phyloP scores from a whole-genome alignment of 73 alveolate genomes.

The Blepharisma japonicum region DNA sequence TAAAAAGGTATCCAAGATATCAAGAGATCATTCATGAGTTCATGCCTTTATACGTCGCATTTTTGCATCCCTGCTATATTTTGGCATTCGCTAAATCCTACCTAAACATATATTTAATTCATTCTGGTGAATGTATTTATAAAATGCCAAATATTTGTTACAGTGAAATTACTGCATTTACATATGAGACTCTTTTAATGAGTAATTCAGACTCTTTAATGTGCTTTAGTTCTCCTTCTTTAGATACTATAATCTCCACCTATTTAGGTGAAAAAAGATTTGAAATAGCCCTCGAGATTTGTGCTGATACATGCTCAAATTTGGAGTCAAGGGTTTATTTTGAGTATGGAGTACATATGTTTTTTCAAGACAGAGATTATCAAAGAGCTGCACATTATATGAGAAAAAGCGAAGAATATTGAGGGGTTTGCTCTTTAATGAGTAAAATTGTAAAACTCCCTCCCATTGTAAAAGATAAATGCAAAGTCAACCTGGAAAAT shows the following conservation, averaged over 20 bases:
- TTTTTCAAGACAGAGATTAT: slow-evolving; percentile 19
- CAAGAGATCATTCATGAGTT: not conserved
- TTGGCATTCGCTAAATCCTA: not conserved
- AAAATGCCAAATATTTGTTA: not conserved
- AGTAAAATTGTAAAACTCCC: slow-evolving; percentile 10
- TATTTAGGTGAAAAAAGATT: not conserved
- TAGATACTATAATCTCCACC: not conserved
- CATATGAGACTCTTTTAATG: not conserved
- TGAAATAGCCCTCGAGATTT: slow-evolving; percentile 7
- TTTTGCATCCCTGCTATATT: slow-evolving; percentile 18
- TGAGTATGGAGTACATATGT: not conserved
- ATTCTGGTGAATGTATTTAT: not conserved
- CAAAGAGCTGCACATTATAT: slow-evolving; percentile 17
- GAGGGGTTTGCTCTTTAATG: slow-evolving; percentile 11
- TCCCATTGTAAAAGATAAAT: not conserved
- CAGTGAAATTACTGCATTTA: not conserved
- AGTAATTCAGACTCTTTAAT: not conserved
- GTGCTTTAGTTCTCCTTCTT: not conserved
- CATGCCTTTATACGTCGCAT: not conserved
- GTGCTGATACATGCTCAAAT: slow-evolving; percentile 7
- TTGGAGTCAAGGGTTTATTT: slow-evolving; percentile 11
- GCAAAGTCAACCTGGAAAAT: not conserved
- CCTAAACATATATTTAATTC: not conserved
- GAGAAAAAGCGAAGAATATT: slow-evolving; percentile 23
- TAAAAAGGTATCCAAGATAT: not conserved